Evolutionary conservation across 768 basidiomycete species (phyloP).

Genomic region (Tylopilus balloui): DNA sequence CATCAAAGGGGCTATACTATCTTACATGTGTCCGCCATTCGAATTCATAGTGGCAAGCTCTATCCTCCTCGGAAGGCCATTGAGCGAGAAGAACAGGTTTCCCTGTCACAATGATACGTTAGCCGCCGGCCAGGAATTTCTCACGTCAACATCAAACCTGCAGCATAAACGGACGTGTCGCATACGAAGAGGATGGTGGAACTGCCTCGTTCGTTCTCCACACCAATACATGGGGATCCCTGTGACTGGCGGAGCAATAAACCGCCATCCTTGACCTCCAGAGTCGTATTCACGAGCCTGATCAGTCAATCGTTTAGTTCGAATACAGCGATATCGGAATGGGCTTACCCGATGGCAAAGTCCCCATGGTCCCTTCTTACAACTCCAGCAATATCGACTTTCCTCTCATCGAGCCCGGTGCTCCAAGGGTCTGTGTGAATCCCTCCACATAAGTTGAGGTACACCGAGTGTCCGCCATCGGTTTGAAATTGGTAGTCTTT

Average conservation of each 20-base stretch:
- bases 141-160: conserved; percentile 32
- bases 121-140: background rate
- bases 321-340: background rate
- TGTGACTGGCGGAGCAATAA: conserved; percentile 54
- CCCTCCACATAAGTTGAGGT: conserved; percentile 62
- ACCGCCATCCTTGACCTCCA: conserved; percentile 47
- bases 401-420: conserved; percentile 42
- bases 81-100: conserved; percentile 57
- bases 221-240: conserved; percentile 62
- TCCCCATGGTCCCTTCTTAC: conserved; percentile 59
- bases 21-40: conserved; percentile 82
- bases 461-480: conserved; percentile 41
- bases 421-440: conserved; percentile 58
- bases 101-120: conserved; percentile 27
- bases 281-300: conserved; percentile 52
- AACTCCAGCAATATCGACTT: conserved; percentile 57
- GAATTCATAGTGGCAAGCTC: conserved; percentile 72
- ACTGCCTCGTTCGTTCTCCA: conserved; percentile 44
- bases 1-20: background rate
- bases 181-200: conserved; percentile 76
- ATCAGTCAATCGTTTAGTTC: background rate
- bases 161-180: conserved; percentile 56
- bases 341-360: conserved; percentile 64
- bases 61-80: conserved; percentile 55
- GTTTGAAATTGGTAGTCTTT: conserved; percentile 59